Evolutionary conservation across 2,329 filamentous ascomycete genomes (phyloP).

Genomic region (Neofusicoccum parvum): DNA sequence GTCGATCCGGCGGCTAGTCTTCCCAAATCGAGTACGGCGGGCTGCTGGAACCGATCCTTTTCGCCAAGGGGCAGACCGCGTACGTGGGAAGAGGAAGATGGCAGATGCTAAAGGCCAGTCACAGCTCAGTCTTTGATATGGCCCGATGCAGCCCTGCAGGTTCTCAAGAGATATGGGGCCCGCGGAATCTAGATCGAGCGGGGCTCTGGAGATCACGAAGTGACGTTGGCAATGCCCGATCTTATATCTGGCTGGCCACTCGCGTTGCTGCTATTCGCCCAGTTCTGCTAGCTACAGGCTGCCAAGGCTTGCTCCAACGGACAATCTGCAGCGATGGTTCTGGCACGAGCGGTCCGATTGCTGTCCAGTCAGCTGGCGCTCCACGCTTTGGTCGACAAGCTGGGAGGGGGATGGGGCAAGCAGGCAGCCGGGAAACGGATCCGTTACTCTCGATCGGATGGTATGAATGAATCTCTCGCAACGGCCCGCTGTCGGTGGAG

Average conservation of each 20-base stretch:
- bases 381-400: neutral
- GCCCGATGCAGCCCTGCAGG: neutral
- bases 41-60: neutral
- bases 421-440: neutral
- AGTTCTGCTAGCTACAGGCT: neutral
- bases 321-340: slow-evolving; percentile 12
- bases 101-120: neutral
- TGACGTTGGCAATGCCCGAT: slow-evolving; percentile 1
- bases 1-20: neutral
- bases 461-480: neutral
- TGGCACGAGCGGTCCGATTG: neutral
- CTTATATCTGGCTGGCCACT: slow-evolving; percentile 11
- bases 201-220: neutral
- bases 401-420: neutral
- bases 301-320: slow-evolving; percentile 15
- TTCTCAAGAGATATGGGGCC: neutral
- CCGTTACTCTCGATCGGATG: neutral
- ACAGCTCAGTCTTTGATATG: neutral
- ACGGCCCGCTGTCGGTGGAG: neutral
- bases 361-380: neutral
- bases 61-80: neutral
- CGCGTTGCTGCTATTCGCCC: neutral
- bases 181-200: slow-evolving; percentile 8
- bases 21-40: neutral
- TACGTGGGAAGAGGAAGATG: neutral